phyloP scores from a whole-genome alignment of 75 land plant species.

The Adiantum capillusveneris region DNA sequence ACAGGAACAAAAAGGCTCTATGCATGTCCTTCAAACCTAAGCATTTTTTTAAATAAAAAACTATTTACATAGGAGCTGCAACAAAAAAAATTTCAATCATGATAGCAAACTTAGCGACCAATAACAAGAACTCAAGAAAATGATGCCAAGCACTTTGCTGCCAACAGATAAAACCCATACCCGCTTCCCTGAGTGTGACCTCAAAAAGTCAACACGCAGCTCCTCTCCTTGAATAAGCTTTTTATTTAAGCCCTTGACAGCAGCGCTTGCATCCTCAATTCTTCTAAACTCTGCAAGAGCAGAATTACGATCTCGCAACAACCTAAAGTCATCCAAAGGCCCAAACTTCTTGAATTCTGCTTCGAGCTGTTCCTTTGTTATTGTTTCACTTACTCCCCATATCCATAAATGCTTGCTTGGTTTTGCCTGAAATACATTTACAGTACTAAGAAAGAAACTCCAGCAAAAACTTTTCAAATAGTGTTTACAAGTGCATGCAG shows the following conservation, averaged over 20 bases:
- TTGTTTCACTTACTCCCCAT: slow-evolving; percentile 60
- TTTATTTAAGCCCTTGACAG: slow-evolving; percentile 65
- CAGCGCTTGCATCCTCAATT: slow-evolving; percentile 77
- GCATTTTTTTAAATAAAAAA: too few relatives aligned
- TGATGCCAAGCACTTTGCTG: too few relatives aligned
- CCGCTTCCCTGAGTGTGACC: slow-evolving; percentile 56
- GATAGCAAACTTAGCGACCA: too few relatives aligned
- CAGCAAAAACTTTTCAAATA: neutral
- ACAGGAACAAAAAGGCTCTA: too few relatives aligned
- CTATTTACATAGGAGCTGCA: too few relatives aligned
- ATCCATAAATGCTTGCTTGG: slow-evolving; percentile 77
- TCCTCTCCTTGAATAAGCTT: slow-evolving; percentile 57
- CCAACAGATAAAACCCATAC: too few relatives aligned
- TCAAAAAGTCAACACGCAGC: slow-evolving; percentile 72
- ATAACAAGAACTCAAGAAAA: too few relatives aligned
- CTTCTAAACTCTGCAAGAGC: slow-evolving; percentile 57
- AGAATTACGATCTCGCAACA: slow-evolving; percentile 64
- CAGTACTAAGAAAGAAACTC: slow-evolving; percentile 4
- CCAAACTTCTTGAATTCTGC: slow-evolving; percentile 79
- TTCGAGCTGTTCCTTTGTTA: slow-evolving; percentile 66
- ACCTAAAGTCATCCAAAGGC: slow-evolving; percentile 61
- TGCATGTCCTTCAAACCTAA: too few relatives aligned
- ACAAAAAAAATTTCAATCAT: too few relatives aligned
- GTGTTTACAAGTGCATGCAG: neutral
- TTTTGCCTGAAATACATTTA: slow-evolving; percentile 54